Evolutionary conservation across 148 eudicot genomes (phyloP), one percentile per base, ranked within the genome.

Genomic region (Fallopia convolvulus): DNA sequence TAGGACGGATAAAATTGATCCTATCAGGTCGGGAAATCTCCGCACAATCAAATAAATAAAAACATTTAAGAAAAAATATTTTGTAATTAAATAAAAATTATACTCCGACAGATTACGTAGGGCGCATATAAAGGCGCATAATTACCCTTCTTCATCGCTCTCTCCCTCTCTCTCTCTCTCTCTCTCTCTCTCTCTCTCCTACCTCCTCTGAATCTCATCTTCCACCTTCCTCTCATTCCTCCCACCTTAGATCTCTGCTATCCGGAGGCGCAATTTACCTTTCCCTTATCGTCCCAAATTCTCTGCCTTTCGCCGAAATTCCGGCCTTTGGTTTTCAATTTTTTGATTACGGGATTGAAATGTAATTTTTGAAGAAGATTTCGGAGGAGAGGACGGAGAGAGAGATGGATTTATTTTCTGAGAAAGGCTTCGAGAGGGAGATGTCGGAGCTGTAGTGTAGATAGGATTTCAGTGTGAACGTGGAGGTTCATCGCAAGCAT

Each of bases 401-500:
- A 21, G 65, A 58, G 65, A 53, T 11, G 72, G 15, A 36, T 68
- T 33, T 26, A 5, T 5, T 58, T 5, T 68, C 7, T 68, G 21
- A 68, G 46, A 68, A 8, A 68, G 72, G 44, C 10, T 14, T 46
- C 44, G 44, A 39, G 72, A 36, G 44, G 72, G 72, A 36, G 44
- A 68, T 36, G 20, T 39, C 6, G 21, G 20, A 68, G 72, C 39
- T 39, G 13, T 68, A 30, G 44, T 68, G 72, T 68, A 15, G 39
- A 14, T 36, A 68, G 46, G 72, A 4, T 68, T 33, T 6, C 39
- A 13, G 21, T 36, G 42, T 33, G 72, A 68, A 68, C 21, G 44
- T 65, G 39, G 72, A 72, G 76, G 23, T 55, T 70, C 83, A 39
- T 44, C 72, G 42, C 15, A 18, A 9, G 30, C 80, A 78, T 76